Evolutionary conservation across 495 filamentous ascomycete species (phyloP), one percentile per base, ranked within the genome.

Genomic region (Neurospora sp.): DNA sequence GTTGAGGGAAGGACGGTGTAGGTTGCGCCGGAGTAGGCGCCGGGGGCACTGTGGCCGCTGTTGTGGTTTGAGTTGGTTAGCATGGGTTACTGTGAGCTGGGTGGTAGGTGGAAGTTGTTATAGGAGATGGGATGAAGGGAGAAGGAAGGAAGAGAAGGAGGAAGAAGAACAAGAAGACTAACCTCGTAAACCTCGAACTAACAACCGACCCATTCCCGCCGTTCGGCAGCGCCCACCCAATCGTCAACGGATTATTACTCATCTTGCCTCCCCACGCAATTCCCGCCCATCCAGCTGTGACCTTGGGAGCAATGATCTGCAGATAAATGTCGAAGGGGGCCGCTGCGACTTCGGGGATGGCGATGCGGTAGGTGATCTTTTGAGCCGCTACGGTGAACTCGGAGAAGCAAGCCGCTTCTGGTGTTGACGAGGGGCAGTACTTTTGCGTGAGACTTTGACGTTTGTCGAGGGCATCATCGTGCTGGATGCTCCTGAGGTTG

Each of bases 231-330:
- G 78, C 71, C 83, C 84, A 88, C 0, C 72, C 82, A 1, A 88
- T 76, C 1, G 83, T 82, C 45, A 88, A 79, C 12, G 86, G 86
- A 73, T 87, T 86, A 44, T 79, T 79, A 14, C 79, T 74, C 86
- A 88, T 88, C 70, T 79, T 83, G 9, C 86, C 86, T 27, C 83
- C 86, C 85, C 83, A 87, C 2, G 82, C 82, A 18, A 88, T 45
- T 7, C 80, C 84, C 0, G 80, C 82, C 86, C 86, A 88, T 27
- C 82, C 84, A 3, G 80, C 79, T 14, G 70, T 71, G 35, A 78
- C 74, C 20, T 59, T 59, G 0, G 82, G 82, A 14, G 84, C 84
- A 22, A 83, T 79, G 20, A 88, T 76, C 73, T 84, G 83, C 69
- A 88, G 73, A 5, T 86, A 79, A n/a, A 84, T 72, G 71, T 87